Percentiles rank a stretch among this genome's conserved stretches.
Conservation (phyloP, 2,329 filamentous ascomycete species). For the Westerdykella ornata region DNA sequence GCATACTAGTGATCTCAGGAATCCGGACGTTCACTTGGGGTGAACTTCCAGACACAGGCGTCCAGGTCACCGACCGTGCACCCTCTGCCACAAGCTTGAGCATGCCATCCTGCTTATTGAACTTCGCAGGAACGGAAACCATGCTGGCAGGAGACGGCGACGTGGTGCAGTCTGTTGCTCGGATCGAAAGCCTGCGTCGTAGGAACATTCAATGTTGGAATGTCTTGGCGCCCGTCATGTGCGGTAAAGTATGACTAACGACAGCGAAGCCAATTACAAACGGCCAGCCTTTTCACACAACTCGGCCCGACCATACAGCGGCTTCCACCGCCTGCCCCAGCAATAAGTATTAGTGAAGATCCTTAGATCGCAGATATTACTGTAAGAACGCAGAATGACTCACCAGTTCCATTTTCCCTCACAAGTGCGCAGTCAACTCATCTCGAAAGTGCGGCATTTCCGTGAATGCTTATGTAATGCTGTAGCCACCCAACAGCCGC, state of each 20-base stretch:
- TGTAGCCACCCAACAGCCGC: conserved; percentile 1
- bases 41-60: conserved; percentile 56
- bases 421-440: no score
- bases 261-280: no score
- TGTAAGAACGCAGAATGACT: no score
- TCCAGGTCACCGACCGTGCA: conserved; percentile 70
- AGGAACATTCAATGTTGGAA: no score
- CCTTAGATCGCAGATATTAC: no score
- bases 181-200: not conserved
- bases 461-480: not conserved
- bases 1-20: conserved; percentile 72
- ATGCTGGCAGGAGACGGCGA: conserved; percentile 20
- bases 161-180: not conserved
- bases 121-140: conserved; percentile 45
- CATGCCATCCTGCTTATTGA: conserved; percentile 94
- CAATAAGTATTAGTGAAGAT: no score
- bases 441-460: conserved; percentile 5
- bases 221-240: no score
- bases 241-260: no score
- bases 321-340: no score
- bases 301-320: no score
- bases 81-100: conserved; percentile 68
- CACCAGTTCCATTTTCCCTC: no score
- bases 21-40: conserved; percentile 64
- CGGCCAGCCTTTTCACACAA: no score